These are phyloP conservation scores for Bjerkandera adusta DNA, from an alignment of 1,284 basidiomycete species.

Conservation along the genomic window DNA sequence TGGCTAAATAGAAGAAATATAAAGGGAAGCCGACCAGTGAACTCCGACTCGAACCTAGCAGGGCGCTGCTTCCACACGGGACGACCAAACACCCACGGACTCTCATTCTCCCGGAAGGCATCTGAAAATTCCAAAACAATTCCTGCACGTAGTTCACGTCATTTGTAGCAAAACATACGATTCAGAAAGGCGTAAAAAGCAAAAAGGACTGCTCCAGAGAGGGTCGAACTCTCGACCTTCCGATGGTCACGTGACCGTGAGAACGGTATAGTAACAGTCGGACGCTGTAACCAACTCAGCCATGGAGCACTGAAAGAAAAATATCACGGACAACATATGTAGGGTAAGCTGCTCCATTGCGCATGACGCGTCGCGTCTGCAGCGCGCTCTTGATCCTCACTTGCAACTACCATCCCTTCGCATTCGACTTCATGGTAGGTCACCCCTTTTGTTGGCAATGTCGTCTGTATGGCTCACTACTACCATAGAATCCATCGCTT, in stretches of 20 bases:
- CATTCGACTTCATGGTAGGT: neutral
- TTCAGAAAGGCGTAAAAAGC: no score
- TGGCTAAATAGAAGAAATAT: no score
- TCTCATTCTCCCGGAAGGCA: no score
- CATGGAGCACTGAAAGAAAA: constrained; percentile 57
- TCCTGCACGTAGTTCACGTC: no score
- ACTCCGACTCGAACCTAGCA: no score
- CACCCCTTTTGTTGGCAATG: neutral
- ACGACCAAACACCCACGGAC: no score
- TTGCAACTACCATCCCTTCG: constrained; percentile 1
- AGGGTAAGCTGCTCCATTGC: neutral
- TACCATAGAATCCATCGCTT: constrained; percentile 57
- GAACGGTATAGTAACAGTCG: constrained; percentile 57
- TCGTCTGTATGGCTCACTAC: neutral
- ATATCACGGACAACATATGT: neutral
- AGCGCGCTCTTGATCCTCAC: neutral
- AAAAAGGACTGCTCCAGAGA: constrained; percentile 53
- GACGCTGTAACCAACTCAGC: constrained; percentile 83
- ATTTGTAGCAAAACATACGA: no score
- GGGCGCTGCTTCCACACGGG: no score
- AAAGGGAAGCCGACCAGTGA: no score
- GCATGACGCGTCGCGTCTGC: constrained; percentile 8
- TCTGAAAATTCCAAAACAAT: no score
- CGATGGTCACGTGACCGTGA: constrained; percentile 42
- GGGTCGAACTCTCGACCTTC: constrained; percentile 74